Evolutionary conservation across 2,329 filamentous ascomycete genomes (phyloP), one percentile per base, ranked within the genome.

Genomic region (Apiospora phragmitis): DNA sequence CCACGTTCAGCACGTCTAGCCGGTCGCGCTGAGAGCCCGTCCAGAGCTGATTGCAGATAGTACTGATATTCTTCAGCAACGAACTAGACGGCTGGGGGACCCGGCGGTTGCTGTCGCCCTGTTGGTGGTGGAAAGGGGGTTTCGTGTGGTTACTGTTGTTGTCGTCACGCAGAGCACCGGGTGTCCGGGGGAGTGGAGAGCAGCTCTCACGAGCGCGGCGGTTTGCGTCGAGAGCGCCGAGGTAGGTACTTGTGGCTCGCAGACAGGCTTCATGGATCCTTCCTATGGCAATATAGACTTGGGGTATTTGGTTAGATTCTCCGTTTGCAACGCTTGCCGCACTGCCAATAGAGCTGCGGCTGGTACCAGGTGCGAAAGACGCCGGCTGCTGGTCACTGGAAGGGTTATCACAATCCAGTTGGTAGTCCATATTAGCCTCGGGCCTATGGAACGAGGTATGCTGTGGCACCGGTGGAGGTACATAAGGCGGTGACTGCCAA

Each of bases 1-100:
- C 79, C 18, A 77, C 72, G 42, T 75, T 74, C 41, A 77, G 74
- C 9, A 80, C 77, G 43, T 78, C 68, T 14, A 77, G 71, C 11
- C 79, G 74, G 49, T 79, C 76, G n/a, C 76, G 75, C 62, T 75
- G 75, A 32, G 79, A 76, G 21, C 76, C 76, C 14, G 71, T 72
- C 80, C 79, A 81, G 4, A 80, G 67, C 70, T 78, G 73, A 47
- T 72, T 74, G 73, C 78, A 80, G 45, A 81, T 80, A 45, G 66
- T 71, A 45, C 75, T 78, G 24, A 76, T 70, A 71, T 81, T 81
- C 43, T 75, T 72, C 21, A 80, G 74, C 1, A 81, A 76, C 21
- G 73, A 79, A 43, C 71, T 70, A 4, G 74, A 76, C 4, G 75
- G 69, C 12, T 68, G 41, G 2, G 75, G 76, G 35, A 77, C 71